phyloP scores from a whole-genome alignment of 202 grass and related monocot species.

The Eragrostis tef region DNA sequence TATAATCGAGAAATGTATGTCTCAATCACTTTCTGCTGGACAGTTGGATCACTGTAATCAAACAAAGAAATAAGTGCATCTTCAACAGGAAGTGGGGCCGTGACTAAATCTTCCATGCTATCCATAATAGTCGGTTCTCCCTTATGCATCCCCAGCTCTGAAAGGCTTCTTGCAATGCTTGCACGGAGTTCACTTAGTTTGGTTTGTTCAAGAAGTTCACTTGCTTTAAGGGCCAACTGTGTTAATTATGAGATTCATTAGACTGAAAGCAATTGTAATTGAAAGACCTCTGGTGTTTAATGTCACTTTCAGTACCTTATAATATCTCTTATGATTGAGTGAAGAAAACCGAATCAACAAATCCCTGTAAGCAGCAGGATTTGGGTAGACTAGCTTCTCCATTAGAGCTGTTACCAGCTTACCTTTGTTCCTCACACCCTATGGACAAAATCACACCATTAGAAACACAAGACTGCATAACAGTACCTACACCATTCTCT shows the following conservation, averaged over 20 bases:
- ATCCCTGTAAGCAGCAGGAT: conserved; percentile 69
- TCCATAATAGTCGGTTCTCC: conserved; percentile 56
- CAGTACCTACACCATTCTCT: too few relatives aligned
- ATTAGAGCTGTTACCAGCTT: conserved; percentile 73
- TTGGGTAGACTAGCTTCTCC: conserved; percentile 78
- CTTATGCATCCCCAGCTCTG: conserved; percentile 70
- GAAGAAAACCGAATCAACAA: conserved; percentile 73
- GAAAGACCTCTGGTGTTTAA: conserved; percentile 26
- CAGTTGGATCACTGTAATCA: conserved; percentile 64
- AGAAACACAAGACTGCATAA: neutral
- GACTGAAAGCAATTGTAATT: conserved; percentile 19
- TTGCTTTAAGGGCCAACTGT: conserved; percentile 86
- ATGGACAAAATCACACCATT: conserved; percentile 42
- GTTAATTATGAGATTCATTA: conserved; percentile 50
- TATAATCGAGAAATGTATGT: conserved; percentile 78
- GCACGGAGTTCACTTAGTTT: conserved; percentile 74
- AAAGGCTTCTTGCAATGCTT: conserved; percentile 75
- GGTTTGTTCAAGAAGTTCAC: conserved; percentile 87
- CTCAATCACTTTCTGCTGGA: conserved; percentile 71
- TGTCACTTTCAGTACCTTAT: conserved; percentile 48
- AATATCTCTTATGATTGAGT: conserved; percentile 81
- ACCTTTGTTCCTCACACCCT: conserved; percentile 80
- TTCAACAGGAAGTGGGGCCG: conserved; percentile 71
- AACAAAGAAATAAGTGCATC: conserved; percentile 81
- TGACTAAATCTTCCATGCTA: conserved; percentile 73